Conservation (phyloP, 192 early-diverging fungal genomes). For the Bifiguratus adelaidae region DNA sequence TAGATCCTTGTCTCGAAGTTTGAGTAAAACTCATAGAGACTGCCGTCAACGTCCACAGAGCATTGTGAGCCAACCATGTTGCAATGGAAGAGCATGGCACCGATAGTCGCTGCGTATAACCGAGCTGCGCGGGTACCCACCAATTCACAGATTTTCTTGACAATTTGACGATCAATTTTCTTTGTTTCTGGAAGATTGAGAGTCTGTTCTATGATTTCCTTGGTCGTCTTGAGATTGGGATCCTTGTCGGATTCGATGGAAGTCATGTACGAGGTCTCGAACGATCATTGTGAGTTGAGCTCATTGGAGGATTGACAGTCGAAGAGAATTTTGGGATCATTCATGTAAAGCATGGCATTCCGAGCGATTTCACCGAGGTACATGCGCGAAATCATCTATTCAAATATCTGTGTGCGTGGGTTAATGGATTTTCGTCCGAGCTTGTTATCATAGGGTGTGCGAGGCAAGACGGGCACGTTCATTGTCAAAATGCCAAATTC, state of each 20-base stretch:
- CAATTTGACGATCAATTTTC: conserved; percentile 63
- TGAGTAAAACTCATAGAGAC: conserved; percentile 54
- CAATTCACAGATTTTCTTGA: conserved; percentile 72
- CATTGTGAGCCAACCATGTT: conserved; percentile 33
- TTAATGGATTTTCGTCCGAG: conserved; percentile 79
- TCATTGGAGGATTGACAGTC: conserved; percentile 43
- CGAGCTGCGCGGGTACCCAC: conserved; percentile 83
- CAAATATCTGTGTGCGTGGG: conserved; percentile 76
- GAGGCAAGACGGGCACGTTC: conserved; percentile 68
- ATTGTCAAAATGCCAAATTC: conserved; percentile 94
- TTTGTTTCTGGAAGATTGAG: conserved; percentile 53
- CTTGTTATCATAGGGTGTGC: conserved; percentile 77
- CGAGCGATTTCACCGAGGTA: conserved; percentile 90
- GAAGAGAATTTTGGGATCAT: conserved; percentile 75
- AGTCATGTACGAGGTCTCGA: conserved; percentile 74
- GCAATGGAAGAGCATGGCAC: conserved; percentile 58
- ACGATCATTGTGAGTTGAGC: conserved; percentile 60
- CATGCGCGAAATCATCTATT: conserved; percentile 93
- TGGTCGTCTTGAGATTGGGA: conserved; percentile 46
- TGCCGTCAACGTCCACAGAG: conserved; percentile 60
- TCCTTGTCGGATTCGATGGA: conserved; percentile 62
- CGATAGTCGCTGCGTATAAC: conserved; percentile 58
- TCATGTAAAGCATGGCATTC: conserved; percentile 67
- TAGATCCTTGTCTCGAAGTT: conserved; percentile 57
- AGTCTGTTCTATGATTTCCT: conserved; percentile 61